Conservation (phyloP, 179 eudicot genomes). For the Spinacia oleracea region DNA sequence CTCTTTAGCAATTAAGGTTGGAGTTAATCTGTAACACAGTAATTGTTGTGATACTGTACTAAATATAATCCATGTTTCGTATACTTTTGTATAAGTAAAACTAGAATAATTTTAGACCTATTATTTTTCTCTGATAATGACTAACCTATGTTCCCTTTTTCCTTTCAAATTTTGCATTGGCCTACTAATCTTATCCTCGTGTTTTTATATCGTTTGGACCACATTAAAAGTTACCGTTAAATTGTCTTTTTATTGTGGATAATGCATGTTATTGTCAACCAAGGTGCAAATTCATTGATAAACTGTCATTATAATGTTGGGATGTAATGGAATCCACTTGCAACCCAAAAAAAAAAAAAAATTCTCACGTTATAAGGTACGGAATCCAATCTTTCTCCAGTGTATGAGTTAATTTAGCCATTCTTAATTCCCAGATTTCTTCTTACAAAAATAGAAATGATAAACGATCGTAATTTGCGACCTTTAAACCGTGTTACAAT, state of each 20-base stretch:
- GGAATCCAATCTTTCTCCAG: too few relatives aligned
- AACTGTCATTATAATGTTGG: neutral
- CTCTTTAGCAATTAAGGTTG: neutral
- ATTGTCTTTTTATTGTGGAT: neutral
- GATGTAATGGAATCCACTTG: conserved; percentile 22
- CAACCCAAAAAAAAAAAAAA: neutral
- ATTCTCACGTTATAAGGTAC: too few relatives aligned
- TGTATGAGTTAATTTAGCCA: too few relatives aligned
- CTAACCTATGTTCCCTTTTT: conserved; percentile 11
- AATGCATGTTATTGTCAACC: conserved; percentile 5
- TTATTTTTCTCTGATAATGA: conserved; percentile 17
- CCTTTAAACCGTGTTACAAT: too few relatives aligned
- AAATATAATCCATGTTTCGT: neutral
- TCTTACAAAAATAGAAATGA: too few relatives aligned
- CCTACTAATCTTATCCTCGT: conserved; percentile 34
- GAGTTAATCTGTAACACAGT: neutral
- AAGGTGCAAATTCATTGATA: conserved; percentile 1
- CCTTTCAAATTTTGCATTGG: conserved; percentile 9
- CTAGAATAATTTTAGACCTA: conserved; percentile 9
- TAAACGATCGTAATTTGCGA: too few relatives aligned
- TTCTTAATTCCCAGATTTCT: too few relatives aligned
- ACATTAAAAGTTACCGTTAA: conserved; percentile 5
- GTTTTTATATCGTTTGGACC: conserved; percentile 25
- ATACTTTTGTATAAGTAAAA: neutral
- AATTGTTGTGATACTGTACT: conserved; percentile 6